These are phyloP conservation scores for Rhizopogon sp. DNA, from an alignment of 768 basidiomycete species.

Conservation along the genomic window DNA sequence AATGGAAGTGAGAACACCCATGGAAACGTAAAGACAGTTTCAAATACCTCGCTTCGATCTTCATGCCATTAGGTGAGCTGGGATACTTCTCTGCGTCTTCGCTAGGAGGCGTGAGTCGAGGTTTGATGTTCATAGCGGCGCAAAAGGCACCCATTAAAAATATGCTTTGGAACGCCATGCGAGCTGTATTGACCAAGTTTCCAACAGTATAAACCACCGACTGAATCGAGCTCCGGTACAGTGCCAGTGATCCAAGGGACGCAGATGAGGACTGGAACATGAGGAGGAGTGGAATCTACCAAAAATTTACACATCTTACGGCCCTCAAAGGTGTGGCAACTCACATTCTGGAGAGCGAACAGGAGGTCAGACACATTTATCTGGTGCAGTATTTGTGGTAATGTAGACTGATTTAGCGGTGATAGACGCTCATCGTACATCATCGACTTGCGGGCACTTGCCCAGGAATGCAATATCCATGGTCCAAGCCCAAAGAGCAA, in stretches of 20 bases:
- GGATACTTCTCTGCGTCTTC: constrained; percentile 48
- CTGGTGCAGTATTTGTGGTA: constrained; percentile 45
- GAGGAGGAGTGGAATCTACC: constrained; percentile 70
- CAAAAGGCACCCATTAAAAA: constrained; percentile 87
- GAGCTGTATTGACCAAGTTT: constrained; percentile 55
- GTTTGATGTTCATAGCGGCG: constrained; percentile 68
- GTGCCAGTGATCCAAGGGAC: constrained; percentile 74
- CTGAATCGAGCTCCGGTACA: constrained; percentile 77
- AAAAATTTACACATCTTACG: constrained; percentile 9
- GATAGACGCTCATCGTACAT: constrained; percentile 49
- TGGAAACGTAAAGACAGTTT: constrained; percentile 6
- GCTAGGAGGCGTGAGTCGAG: constrained; percentile 57
- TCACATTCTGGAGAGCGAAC: constrained; percentile 65
- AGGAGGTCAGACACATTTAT: constrained; percentile 62
- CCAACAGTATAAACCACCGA: constrained; percentile 63
- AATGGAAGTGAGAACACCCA: constrained; percentile 5
- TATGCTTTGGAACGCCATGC: constrained; percentile 79
- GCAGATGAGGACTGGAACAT: constrained; percentile 67
- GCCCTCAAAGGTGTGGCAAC: constrained; percentile 19
- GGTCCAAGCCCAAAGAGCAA: constrained; percentile 78
- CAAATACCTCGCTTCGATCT: constrained; percentile 63
- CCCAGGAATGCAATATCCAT: constrained; percentile 82
- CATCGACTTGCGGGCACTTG: constrained; percentile 53
- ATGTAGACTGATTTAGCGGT: constrained; percentile 31
- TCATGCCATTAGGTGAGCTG: constrained; percentile 51